phyloP scores from a whole-genome alignment of 306 rosid genomes.

The Fagus sylvatica region DNA sequence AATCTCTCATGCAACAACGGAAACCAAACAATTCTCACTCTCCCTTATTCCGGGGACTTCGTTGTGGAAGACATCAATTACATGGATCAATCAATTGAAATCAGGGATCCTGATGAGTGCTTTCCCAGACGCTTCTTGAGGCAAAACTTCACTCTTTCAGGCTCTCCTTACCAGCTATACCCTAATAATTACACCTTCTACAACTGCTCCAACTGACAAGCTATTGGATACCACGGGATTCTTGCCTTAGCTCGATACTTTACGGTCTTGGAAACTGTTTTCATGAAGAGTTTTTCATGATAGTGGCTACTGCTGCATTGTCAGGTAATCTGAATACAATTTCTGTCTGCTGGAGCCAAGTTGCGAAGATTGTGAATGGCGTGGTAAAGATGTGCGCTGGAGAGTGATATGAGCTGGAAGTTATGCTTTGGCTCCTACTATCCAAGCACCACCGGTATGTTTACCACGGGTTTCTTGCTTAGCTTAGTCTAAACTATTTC shows the following conservation, averaged over 20 bases:
- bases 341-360: too few species aligned
- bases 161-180: constrained; percentile 26
- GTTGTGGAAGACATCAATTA: constrained; percentile 18
- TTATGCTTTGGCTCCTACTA: too few species aligned
- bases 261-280: not conserved
- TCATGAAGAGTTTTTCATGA: not conserved
- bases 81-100: not conserved
- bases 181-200: constrained; percentile 32
- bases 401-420: too few species aligned
- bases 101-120: constrained; percentile 36
- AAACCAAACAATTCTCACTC: constrained; percentile 27
- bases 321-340: too few species aligned
- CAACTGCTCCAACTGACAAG: constrained; percentile 30
- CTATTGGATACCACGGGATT: not conserved
- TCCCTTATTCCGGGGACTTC: constrained; percentile 28
- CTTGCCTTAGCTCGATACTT: constrained; percentile 31
- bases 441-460: too few species aligned
- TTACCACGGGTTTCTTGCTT: too few species aligned
- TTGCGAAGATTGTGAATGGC: too few species aligned
- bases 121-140: constrained; percentile 24
- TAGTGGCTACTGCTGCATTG: too few species aligned
- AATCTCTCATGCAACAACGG: constrained; percentile 23
- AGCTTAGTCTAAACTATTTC: too few species aligned
- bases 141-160: not conserved
- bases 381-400: too few species aligned